A percentile compares a stretch with the other conserved stretches of the same genome.
These are phyloP conservation scores for Pholiota conissans DNA, from an alignment of 768 basidiomycete species.

Conservation along the genomic window DNA sequence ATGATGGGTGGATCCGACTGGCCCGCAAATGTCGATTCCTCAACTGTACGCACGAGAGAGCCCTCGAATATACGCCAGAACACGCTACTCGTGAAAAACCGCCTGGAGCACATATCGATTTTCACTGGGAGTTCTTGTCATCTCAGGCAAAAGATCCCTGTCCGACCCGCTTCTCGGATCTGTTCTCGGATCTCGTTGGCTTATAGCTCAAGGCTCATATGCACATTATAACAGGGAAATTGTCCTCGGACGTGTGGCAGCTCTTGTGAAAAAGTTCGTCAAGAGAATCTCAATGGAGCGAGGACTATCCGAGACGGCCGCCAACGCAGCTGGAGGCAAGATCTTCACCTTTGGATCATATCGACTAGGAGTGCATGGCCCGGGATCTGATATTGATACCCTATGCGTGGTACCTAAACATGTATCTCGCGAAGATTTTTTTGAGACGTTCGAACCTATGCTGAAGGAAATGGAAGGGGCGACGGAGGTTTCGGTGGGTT, in stretches of 20 bases:
- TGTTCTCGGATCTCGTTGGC: background rate
- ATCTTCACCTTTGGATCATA: conserved; percentile 99
- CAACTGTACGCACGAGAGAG: background rate
- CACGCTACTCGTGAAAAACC: background rate
- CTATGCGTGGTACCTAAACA: conserved; percentile 96
- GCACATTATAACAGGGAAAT: conserved; percentile 67
- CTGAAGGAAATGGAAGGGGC: conserved; percentile 80
- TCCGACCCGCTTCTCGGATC: background rate
- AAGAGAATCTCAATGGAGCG: conserved; percentile 72
- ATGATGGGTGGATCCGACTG: conserved; percentile 1
- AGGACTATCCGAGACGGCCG: conserved; percentile 87
- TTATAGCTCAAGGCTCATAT: conserved; percentile 9
- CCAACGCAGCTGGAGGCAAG: conserved; percentile 91
- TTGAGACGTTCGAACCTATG: conserved; percentile 88
- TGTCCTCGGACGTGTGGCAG: conserved; percentile 86
- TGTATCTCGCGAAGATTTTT: conserved; percentile 94
- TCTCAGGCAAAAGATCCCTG: background rate
- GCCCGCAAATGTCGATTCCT: conserved; percentile 3
- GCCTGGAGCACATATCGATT: background rate
- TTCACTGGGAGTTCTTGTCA: background rate
- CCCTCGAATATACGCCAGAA: background rate
- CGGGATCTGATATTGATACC: conserved; percentile 97
- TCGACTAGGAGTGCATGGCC: conserved; percentile 95
- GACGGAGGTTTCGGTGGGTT: conserved; percentile 82
- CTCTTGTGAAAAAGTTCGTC: conserved; percentile 92